Conservation (phyloP, 2,329 filamentous ascomycete species). For the Orbilia blumenaviensis region DNA sequence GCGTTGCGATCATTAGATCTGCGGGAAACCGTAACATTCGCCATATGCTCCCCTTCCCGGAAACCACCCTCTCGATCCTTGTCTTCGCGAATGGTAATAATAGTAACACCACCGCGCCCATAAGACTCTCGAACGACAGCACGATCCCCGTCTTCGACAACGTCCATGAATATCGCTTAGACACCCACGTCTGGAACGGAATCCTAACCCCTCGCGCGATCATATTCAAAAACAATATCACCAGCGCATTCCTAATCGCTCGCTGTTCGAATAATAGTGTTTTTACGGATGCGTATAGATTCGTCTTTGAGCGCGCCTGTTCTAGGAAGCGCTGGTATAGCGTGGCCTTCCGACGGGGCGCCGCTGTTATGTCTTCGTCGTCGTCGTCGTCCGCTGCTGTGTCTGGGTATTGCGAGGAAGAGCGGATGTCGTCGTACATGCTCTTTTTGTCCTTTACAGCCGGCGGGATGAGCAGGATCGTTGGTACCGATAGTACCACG, state of each 20-base stretch:
- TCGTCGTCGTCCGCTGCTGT: conserved; percentile 4
- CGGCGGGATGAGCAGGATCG: conserved; percentile 32
- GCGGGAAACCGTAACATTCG: conserved; percentile 31
- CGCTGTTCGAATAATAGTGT: conserved; percentile 24
- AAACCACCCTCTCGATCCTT: conserved; percentile 6
- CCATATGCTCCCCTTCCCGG: background rate
- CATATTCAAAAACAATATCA: conserved; percentile 32
- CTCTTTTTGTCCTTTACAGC: background rate
- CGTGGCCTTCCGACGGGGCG: conserved; percentile 8
- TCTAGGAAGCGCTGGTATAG: conserved; percentile 39
- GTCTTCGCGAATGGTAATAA: conserved; percentile 22
- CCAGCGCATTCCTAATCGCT: conserved; percentile 38
- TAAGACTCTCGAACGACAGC: conserved; percentile 44
- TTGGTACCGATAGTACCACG: conserved; percentile 26
- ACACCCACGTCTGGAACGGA: conserved; percentile 52
- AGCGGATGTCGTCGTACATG: conserved; percentile 32
- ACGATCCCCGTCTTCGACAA: conserved; percentile 48
- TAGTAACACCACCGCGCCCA: conserved; percentile 29
- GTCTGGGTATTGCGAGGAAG: conserved; percentile 11
- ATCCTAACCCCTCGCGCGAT: conserved; percentile 34
- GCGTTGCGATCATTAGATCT: conserved; percentile 33
- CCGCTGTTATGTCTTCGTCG: conserved; percentile 9
- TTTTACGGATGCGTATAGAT: conserved; percentile 32
- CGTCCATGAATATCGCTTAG: conserved; percentile 44
- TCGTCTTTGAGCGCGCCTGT: conserved; percentile 39